Conservation (phyloP, 192 early-diverging fungal genomes). For the Coemansia sp. region DNA sequence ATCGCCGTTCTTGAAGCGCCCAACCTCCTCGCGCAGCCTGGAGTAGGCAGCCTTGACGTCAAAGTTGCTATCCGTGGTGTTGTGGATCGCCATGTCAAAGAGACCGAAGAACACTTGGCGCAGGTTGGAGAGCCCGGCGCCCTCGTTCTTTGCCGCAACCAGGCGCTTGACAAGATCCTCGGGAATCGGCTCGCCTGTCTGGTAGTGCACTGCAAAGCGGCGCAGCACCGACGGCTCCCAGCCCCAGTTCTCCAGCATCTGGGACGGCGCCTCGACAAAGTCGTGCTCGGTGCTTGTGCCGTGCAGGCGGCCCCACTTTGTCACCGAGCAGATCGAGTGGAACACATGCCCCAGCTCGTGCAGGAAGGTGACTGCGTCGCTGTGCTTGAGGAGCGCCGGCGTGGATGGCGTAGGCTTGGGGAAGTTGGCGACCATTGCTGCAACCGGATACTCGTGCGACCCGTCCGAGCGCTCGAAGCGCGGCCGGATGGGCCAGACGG, state of each 20-base stretch:
- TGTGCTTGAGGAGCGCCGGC: constrained; percentile 78
- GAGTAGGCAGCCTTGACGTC: constrained; percentile 51
- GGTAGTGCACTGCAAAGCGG: constrained; percentile 67
- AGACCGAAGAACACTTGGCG: constrained; percentile 79
- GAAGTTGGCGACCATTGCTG: constrained; percentile 75
- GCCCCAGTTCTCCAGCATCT: constrained; percentile 90
- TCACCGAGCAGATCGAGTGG: constrained; percentile 67
- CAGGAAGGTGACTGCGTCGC: constrained; percentile 79
- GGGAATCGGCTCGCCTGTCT: constrained; percentile 71
- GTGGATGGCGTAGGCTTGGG: constrained; percentile 64
- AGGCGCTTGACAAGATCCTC: constrained; percentile 68
- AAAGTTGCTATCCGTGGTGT: constrained; percentile 50
- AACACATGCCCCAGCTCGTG: constrained; percentile 82
- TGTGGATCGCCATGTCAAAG: constrained; percentile 78
- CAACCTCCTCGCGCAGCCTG: constrained; percentile 46
- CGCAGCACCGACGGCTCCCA: constrained; percentile 64
- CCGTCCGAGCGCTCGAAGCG: constrained; percentile 62
- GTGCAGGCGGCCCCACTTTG: constrained; percentile 75
- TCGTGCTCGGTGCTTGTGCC: constrained; percentile 77
- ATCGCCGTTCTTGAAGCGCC: constrained; percentile 50
- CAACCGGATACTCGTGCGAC: constrained; percentile 61
- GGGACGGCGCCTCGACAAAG: constrained; percentile 88
- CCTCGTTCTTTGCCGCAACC: constrained; percentile 73
- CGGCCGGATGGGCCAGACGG: constrained; percentile 74
- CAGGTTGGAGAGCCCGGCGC: constrained; percentile 70